phyloP scores from a whole-genome alignment of 768 basidiomycete genomes.

The Chalciporus sphaerocephalus region DNA sequence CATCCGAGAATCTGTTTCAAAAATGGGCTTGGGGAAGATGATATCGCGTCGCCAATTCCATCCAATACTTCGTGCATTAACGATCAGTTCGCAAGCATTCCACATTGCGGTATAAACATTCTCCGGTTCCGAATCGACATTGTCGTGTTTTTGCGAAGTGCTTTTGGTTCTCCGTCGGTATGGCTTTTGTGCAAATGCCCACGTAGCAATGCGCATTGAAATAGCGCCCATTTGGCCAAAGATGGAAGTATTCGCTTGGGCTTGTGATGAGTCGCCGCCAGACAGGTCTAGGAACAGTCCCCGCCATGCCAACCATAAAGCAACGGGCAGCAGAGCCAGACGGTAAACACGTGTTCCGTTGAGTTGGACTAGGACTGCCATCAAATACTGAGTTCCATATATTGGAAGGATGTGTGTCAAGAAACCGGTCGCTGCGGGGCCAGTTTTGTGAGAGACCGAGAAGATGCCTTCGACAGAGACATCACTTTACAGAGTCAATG shows the following conservation, averaged over 20 bases:
- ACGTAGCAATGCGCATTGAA: conserved; percentile 13
- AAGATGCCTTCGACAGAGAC: conserved; percentile 1
- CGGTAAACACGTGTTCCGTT: conserved; percentile 40
- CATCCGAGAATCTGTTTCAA: conserved; percentile 14
- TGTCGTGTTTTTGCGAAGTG: not conserved
- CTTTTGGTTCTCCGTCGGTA: conserved; percentile 13
- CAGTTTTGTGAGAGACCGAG: conserved; percentile 2
- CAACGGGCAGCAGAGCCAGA: conserved; percentile 45
- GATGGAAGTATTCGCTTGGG: conserved; percentile 16
- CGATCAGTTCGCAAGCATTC: conserved; percentile 24
- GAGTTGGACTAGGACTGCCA: conserved; percentile 51
- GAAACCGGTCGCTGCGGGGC: conserved; percentile 22
- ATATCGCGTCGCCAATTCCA: conserved; percentile 24
- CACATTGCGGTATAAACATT: conserved; percentile 14
- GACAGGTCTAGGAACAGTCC: conserved; percentile 28
- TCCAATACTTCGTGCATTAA: conserved; percentile 23
- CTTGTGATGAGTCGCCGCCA: conserved; percentile 11
- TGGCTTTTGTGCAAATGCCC: conserved; percentile 18
- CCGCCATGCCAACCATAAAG: conserved; percentile 42
- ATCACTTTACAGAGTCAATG: no score
- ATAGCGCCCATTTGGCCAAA: conserved; percentile 11
- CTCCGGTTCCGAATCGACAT: not conserved
- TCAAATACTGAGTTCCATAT: conserved; percentile 44
- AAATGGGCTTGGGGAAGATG: conserved; percentile 11
- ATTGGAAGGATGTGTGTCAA: conserved; percentile 39